These are phyloP conservation scores for Acer negundo DNA, from an alignment of 345 rosid species.

Conservation along the genomic window DNA sequence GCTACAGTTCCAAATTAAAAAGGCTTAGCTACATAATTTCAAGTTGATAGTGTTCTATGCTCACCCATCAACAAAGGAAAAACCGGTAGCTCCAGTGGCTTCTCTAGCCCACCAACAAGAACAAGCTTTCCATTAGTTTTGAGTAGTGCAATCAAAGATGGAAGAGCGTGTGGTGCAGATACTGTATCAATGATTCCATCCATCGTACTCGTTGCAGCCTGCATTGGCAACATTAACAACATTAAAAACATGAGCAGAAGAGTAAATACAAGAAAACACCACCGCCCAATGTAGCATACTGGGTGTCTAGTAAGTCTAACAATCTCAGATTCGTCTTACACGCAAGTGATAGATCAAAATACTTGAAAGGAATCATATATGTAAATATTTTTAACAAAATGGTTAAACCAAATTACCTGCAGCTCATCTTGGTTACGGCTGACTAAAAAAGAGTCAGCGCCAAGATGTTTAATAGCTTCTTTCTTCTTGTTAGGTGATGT, in stretches of 20 bases:
- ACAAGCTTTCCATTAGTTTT: constrained; percentile 53
- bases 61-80: constrained; percentile 45
- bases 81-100: constrained; percentile 47
- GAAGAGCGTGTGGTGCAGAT: constrained; percentile 44
- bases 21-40: too few relatives aligned
- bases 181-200: constrained; percentile 68
- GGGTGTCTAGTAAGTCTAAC: too few relatives aligned
- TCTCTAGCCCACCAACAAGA: constrained; percentile 47
- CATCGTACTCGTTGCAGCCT: constrained; percentile 29
- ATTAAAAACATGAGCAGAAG: background rate
- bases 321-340: too few relatives aligned
- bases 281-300: too few relatives aligned
- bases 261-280: too few relatives aligned
- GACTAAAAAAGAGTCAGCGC: constrained; percentile 57
- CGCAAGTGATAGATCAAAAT: too few relatives aligned
- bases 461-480: constrained; percentile 50
- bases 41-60: background rate
- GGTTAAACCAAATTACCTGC: constrained; percentile 25
- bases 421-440: constrained; percentile 50
- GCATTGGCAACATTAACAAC: background rate
- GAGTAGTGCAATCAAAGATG: constrained; percentile 49
- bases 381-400: too few relatives aligned
- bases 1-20: too few relatives aligned
- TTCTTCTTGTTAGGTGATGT: constrained; percentile 49
- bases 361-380: too few relatives aligned